phyloP scores from a whole-genome alignment of 305 asterid species.

The Solanum hybrid region DNA sequence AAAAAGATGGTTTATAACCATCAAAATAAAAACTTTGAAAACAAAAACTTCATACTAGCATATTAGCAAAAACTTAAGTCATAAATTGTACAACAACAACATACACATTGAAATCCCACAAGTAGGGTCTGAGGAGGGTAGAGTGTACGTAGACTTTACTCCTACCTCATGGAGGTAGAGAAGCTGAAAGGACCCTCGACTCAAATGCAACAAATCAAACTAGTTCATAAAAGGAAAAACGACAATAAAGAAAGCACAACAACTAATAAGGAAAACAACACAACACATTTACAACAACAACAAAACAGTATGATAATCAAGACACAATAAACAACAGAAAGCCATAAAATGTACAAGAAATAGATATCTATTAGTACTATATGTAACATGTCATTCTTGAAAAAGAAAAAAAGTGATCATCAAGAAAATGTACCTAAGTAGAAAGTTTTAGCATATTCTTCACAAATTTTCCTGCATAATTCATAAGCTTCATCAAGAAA shows the following conservation, averaged over 20 bases:
- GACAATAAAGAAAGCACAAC: neutral
- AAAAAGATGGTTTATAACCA: neutral
- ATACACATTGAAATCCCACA: neutral
- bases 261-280: neutral
- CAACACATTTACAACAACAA: neutral
- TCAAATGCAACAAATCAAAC: neutral
- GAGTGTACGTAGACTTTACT: neutral
- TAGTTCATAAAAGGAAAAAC: neutral
- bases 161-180: neutral
- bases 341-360: neutral
- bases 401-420: neutral
- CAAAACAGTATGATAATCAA: neutral
- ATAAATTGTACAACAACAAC: neutral
- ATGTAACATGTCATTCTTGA: neutral
- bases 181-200: neutral
- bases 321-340: neutral
- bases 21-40: neutral
- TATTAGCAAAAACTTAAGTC: neutral
- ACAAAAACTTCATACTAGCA: neutral
- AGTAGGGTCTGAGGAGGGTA: neutral
- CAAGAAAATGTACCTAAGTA: slow-evolving; percentile 37
- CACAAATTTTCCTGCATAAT: slow-evolving; percentile 60
- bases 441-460: slow-evolving; percentile 78
- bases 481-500: slow-evolving; percentile 64
- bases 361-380: neutral